phyloP scores from a whole-genome alignment of 2,329 filamentous ascomycete species.

The Thyridium curvatum region DNA sequence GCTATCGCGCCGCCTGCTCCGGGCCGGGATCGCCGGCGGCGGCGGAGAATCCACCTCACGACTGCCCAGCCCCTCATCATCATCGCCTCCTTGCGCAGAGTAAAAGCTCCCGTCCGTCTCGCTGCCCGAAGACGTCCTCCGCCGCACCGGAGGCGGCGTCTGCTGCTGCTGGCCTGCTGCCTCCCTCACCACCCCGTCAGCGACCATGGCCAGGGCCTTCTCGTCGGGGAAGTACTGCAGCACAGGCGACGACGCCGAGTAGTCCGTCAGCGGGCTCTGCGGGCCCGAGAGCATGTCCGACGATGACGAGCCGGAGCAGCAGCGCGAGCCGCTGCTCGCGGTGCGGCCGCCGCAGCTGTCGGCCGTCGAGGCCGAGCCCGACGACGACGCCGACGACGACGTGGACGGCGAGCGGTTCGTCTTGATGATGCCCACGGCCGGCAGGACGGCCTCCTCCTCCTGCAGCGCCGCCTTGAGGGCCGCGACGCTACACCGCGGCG shows the following conservation, averaged over 20 bases:
- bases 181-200: background rate
- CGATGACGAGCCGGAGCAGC: background rate
- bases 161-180: background rate
- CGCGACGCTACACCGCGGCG: slow-evolving; percentile 6
- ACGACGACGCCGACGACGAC: slow-evolving; percentile 17
- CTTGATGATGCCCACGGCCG: slow-evolving; percentile 49
- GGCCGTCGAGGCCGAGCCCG: slow-evolving; percentile 12
- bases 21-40: slow-evolving; percentile 3
- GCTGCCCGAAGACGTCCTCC: background rate
- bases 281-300: slow-evolving; percentile 4
- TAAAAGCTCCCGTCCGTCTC: background rate
- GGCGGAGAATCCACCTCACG: background rate
- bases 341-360: slow-evolving; percentile 3
- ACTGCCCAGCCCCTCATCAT: no score
- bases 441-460: slow-evolving; percentile 46
- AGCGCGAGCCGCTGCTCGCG: background rate
- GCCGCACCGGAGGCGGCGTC: background rate
- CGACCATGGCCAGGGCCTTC: background rate
- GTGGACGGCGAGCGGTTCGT: slow-evolving; percentile 7
- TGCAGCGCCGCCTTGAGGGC: slow-evolving; percentile 18
- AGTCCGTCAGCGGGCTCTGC: background rate
- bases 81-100: background rate
- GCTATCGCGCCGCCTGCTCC: slow-evolving; percentile 5
- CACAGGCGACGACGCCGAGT: slow-evolving; percentile 1
- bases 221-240: slow-evolving; percentile 6